Conservation (phyloP, 1,284 basidiomycete species). For the Gomphus sp. region DNA sequence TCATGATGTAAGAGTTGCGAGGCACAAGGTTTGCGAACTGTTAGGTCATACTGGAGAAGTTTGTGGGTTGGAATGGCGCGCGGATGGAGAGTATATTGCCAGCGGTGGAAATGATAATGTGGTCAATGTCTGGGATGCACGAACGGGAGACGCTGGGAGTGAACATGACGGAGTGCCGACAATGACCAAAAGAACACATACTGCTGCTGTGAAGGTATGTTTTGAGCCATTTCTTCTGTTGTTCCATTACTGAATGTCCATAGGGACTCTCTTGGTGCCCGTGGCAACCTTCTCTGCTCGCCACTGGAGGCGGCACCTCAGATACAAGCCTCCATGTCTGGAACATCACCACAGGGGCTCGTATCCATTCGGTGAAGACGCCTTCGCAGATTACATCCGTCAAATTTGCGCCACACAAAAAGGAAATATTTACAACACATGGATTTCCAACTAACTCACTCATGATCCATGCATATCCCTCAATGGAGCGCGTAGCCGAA, state of each 20-base stretch:
- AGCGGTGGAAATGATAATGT: constrained; percentile 96
- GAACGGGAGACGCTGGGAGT: constrained; percentile 51
- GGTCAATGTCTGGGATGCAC: constrained; percentile 92
- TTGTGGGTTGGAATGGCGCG: constrained; percentile 76
- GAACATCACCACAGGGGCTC: constrained; percentile 85
- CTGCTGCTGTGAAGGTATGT: constrained; percentile 83
- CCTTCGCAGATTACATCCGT: constrained; percentile 90
- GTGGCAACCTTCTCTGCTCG: constrained; percentile 89
- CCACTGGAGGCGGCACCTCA: constrained; percentile 90
- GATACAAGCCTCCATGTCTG: constrained; percentile 93
- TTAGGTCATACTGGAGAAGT: constrained; percentile 87
- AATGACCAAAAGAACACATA: constrained; percentile 92
- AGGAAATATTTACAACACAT: constrained; percentile 90
- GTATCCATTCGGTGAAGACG: constrained; percentile 76
- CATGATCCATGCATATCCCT: constrained; percentile 60
- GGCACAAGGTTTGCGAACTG: constrained; percentile 85
- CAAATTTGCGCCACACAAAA: constrained; percentile 82
- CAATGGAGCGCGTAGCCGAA: constrained; percentile 73
- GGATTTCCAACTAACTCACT: constrained; percentile 79
- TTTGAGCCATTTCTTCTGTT: background rate
- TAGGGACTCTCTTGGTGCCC: constrained; percentile 96
- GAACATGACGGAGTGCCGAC: constrained; percentile 61
- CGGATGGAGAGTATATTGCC: constrained; percentile 82
- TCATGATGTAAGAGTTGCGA: constrained; percentile 82
- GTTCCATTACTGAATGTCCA: background rate